Evolutionary conservation across 768 basidiomycete genomes (phyloP).

Genomic region (Suillus paluster): DNA sequence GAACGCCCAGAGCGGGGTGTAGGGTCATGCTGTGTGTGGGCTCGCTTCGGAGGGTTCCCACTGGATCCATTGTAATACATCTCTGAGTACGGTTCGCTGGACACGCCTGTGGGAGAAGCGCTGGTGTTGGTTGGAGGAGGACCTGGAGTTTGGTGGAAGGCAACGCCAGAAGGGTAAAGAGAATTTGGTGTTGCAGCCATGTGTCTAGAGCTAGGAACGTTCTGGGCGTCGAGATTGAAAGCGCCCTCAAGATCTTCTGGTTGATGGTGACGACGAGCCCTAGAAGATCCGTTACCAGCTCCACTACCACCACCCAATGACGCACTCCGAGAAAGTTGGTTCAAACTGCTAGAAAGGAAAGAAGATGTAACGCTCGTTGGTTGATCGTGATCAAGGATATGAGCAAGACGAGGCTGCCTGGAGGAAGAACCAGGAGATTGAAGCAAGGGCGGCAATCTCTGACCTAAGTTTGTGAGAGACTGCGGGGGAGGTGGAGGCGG

Average conservation of each 20-base stretch:
- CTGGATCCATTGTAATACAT: slow-evolving; percentile 62
- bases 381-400: slow-evolving; percentile 69
- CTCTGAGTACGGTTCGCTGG: slow-evolving; percentile 56
- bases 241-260: slow-evolving; percentile 70
- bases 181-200: slow-evolving; percentile 41
- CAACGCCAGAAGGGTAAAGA: slow-evolving; percentile 61
- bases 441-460: slow-evolving; percentile 55
- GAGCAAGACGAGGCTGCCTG: slow-evolving; percentile 66
- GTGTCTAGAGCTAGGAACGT: slow-evolving; percentile 23
- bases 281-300: slow-evolving; percentile 45
- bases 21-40: slow-evolving; percentile 58
- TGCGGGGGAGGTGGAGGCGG: slow-evolving; percentile 52
- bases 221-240: slow-evolving; percentile 41
- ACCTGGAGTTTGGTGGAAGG: slow-evolving; percentile 59
- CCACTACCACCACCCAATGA: slow-evolving; percentile 56
- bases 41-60: slow-evolving; percentile 56
- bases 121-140: slow-evolving; percentile 37
- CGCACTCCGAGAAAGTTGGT: slow-evolving; percentile 66
- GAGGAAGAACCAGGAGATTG: slow-evolving; percentile 48
- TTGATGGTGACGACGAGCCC: slow-evolving; percentile 67
- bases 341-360: slow-evolving; percentile 55
- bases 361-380: slow-evolving; percentile 46
- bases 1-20: slow-evolving; percentile 58
- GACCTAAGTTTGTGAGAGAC: slow-evolving; percentile 40
- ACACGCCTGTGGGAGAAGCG: slow-evolving; percentile 35